Conservation (phyloP, 371 early-diverging fungal genomes). For the Catenaria anguillulae region DNA sequence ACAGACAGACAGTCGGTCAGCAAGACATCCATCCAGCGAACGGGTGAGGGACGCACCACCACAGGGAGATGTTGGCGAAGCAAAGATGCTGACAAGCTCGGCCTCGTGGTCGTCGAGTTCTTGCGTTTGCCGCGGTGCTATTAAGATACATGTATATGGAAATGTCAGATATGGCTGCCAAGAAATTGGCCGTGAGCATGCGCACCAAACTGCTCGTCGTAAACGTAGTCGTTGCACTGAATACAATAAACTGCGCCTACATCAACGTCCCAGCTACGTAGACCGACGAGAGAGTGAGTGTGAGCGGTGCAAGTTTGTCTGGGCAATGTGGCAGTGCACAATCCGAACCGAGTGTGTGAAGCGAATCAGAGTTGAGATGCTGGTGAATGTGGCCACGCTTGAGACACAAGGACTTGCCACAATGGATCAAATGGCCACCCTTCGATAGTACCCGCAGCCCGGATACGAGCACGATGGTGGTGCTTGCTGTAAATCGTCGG, state of each 20-base stretch:
- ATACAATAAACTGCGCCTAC: conserved; percentile 51
- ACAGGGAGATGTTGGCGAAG: too few species aligned
- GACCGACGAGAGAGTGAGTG: not conserved
- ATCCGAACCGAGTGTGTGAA: too few species aligned
- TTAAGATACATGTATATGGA: not conserved
- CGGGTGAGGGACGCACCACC: not conserved
- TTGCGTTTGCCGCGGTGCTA: not conserved
- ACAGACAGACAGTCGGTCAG: not conserved
- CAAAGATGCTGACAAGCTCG: not conserved
- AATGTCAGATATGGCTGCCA: too few species aligned
- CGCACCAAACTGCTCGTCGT: conserved; percentile 62
- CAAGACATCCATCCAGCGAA: too few species aligned
- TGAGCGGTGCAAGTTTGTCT: not conserved
- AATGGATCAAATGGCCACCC: not conserved
- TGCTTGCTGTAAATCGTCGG: not conserved
- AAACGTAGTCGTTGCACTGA: conserved; percentile 72
- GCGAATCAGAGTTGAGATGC: too few species aligned
- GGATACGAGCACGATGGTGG: not conserved
- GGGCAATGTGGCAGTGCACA: too few species aligned
- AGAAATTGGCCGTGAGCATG: too few species aligned
- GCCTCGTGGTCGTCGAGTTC: not conserved
- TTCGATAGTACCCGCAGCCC: not conserved
- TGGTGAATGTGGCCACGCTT: conserved; percentile 42
- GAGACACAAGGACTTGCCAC: conserved; percentile 49
- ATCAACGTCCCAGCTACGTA: conserved; percentile 48